These are phyloP conservation scores for Selaginella tamariscina DNA, from an alignment of 75 land plant species.

Conservation along the genomic window DNA sequence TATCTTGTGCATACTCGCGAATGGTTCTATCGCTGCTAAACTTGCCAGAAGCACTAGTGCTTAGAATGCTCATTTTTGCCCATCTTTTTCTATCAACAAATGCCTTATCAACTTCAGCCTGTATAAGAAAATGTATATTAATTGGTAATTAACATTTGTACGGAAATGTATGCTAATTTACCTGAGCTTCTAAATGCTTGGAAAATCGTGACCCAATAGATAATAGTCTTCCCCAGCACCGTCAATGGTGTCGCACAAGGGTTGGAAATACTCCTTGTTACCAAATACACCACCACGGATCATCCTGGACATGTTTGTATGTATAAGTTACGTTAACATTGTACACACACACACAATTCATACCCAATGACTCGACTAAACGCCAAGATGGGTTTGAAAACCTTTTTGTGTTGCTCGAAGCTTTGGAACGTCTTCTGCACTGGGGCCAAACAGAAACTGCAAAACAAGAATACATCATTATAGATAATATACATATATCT, in stretches of 20 bases:
- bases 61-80: slow-evolving; percentile 65
- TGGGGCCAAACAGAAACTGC: slow-evolving; percentile 62
- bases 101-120: slow-evolving; percentile 60
- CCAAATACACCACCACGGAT: slow-evolving; percentile 61
- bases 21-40: slow-evolving; percentile 69
- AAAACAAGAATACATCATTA: slow-evolving; percentile 3
- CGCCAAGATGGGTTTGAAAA: slow-evolving; percentile 37
- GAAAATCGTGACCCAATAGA: slow-evolving; percentile 53
- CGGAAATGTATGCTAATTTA: no score
- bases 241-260: slow-evolving; percentile 54
- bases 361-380: slow-evolving; percentile 59
- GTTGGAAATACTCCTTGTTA: slow-evolving; percentile 48
- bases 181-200: slow-evolving; percentile 71
- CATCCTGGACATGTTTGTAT: slow-evolving; percentile 54
- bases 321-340: no score
- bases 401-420: slow-evolving; percentile 36
- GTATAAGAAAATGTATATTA: no score
- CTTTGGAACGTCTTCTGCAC: slow-evolving; percentile 38
- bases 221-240: slow-evolving; percentile 40
- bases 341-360: not conserved
- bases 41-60: slow-evolving; percentile 55
- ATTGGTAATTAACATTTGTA: no score
- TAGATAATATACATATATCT: not conserved
- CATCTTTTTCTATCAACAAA: slow-evolving; percentile 56
- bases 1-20: slow-evolving; percentile 48